Percentiles rank a stretch among this genome's conserved stretches.
These are phyloP conservation scores for Astrothelium subdiscretum DNA, from an alignment of 495 filamentous ascomycete species.

Conservation along the genomic window DNA sequence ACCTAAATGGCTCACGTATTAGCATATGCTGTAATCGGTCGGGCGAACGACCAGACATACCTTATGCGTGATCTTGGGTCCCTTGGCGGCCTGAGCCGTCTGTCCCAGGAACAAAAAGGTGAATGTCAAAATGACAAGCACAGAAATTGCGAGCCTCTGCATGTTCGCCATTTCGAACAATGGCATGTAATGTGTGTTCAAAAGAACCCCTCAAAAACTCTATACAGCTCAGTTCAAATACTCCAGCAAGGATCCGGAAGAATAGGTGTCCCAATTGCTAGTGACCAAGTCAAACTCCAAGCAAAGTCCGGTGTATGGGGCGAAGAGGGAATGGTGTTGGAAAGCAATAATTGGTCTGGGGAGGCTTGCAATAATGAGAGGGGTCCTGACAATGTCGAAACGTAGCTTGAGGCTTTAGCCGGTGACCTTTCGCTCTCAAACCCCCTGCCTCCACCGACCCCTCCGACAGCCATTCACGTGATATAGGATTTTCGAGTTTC, in stretches of 20 bases:
- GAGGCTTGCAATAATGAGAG: not conserved
- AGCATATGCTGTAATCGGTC: not conserved
- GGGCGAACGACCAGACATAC: constrained; percentile 2
- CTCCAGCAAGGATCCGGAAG: not conserved
- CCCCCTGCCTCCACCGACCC: not conserved
- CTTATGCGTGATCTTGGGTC: constrained; percentile 63
- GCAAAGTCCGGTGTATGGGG: not conserved
- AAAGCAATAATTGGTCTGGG: not conserved
- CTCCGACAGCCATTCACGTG: constrained; percentile 1
- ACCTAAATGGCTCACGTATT: constrained; percentile 37
- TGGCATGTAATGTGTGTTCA: not conserved
- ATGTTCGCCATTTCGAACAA: constrained; percentile 41
- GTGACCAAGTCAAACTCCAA: not conserved
- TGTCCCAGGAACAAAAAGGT: constrained; percentile 62
- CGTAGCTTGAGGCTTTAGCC: not conserved
- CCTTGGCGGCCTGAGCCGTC: constrained; percentile 62
- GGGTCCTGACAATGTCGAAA: not conserved
- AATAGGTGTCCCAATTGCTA: not conserved
- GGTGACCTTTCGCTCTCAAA: not conserved
- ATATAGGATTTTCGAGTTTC: not conserved
- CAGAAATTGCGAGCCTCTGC: constrained; percentile 48
- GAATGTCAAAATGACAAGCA: constrained; percentile 63
- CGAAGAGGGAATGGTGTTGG: not conserved
- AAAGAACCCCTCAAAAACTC: not conserved
- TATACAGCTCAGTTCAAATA: not conserved